Base-by-base conservation (phyloP, 495 filamentous ascomycete species). In the Hyaloscypha hepaticicola region DNA sequence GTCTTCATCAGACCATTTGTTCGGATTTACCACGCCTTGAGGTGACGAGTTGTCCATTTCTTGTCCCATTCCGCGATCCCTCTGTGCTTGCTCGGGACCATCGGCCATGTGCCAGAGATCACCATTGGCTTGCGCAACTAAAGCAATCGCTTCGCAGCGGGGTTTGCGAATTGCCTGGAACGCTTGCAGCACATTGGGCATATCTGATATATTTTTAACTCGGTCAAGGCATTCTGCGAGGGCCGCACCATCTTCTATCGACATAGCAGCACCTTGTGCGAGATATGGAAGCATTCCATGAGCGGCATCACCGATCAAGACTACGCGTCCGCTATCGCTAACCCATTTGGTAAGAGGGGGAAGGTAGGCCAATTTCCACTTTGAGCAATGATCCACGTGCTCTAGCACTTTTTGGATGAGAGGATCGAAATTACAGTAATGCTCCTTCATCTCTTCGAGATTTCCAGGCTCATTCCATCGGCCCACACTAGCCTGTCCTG, bases 231-330 rank as follows among this genome's bases (percentile, higher is more conserved):
- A 60, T 50, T 75, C 58, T 6, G 70, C 72, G 55, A 75, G 55
- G 9, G 67, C 66, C 48, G 66, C 63, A 26, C 68, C 68, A 48
- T 76, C 75, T 50, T 77, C 75, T 16, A 77, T 66, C 0, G 73
- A 73, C 58, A 72, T 71, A 7, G 70, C 72, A 8, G 72, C 74
- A 6, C 75, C 75, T 53, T 77, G 73, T 0, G 70, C 74, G 1
- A 71, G 72, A 28, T 77, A 76, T 9, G 79, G 78, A 0, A 78
- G 73, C 68, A 80, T 74, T 8, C 79, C 80, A 60, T 82, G 79
- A 0, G 79, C 77, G 3, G 79, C 77, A 67, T 80, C 79, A 11
- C 78, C 77, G 9, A 79, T 58, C 52, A 80, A 58, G n/a, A 77
- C 72, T 72, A 72, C 69, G 64, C 76, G 74, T 3, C 72, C 73